Evolutionary conservation across 2,329 filamentous ascomycete species (phyloP), one percentile per base, ranked within the genome.

Genomic region (Cadophora sp.): DNA sequence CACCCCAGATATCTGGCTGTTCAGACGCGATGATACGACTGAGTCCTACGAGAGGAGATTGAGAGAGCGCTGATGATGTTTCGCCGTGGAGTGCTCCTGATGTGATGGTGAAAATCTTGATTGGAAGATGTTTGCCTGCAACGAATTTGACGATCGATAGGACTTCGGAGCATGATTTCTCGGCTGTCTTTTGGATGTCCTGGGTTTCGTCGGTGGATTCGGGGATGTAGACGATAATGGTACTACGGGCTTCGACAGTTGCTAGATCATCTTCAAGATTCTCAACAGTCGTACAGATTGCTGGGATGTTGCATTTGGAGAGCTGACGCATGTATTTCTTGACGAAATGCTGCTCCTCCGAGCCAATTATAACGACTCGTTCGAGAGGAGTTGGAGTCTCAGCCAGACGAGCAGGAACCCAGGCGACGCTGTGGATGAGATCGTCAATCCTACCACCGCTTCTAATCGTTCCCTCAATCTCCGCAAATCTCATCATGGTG

Each of bases 11-110:
- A 19, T 81, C 79, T 1, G 79, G 73, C 29, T 81, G 77, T 71
- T 82, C 81, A 1, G 75, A 74, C 8, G 79, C 77, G 64, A 80
- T 76, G 64, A 83, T 79, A 34, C 80, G 77, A 7, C 71, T 71
- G 6, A 82, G 75, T 4, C 81, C 81, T 46, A 26, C 27, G 43
- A 62, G 58, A 46, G 64, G 53, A 40, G 40, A 50, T 14, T 56
- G 64, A 22, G 62, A 67, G 19, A 63, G 46, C 4, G 48, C 48
- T 22, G 62, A 19, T 19, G 48, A n/a, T 7, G 16, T 55, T 9
- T 55, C 4, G 1, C 43, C 62, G 19, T 24, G 22, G 4, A 60
- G 31, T 11, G 22, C 55, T 48, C 37, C 62, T 37, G 34, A 27
- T n/a, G 62, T 64, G 29, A 64, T 46, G 5, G 29, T 29, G 51